phyloP scores from a whole-genome alignment of 495 filamentous ascomycete genomes.

The Tuber aestivum region DNA sequence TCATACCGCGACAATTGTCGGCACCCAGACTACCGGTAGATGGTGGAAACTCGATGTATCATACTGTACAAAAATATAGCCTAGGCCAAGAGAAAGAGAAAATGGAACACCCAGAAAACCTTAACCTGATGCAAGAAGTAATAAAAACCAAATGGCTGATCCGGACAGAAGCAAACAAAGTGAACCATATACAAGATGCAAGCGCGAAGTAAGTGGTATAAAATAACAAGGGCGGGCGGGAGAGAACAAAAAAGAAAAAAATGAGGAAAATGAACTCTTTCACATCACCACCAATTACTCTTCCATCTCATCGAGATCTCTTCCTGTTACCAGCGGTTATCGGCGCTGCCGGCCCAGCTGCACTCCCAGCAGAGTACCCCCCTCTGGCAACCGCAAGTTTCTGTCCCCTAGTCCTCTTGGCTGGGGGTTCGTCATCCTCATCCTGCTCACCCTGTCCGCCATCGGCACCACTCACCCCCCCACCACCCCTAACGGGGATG shows the following conservation, averaged over 20 bases:
- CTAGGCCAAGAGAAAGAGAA: not conserved
- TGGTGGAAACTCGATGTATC: not conserved
- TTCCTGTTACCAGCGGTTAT: constrained; percentile 15
- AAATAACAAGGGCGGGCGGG: constrained; percentile 5
- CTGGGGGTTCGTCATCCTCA: constrained; percentile 25
- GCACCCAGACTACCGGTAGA: not conserved
- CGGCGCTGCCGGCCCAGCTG: not conserved
- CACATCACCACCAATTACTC: not conserved
- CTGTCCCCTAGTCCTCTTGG: constrained; percentile 32
- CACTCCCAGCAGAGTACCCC: constrained; percentile 13
- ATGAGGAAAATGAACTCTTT: constrained; percentile 6
- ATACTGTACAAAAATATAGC: not conserved
- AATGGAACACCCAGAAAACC: constrained; percentile 5
- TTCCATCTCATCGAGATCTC: constrained; percentile 15
- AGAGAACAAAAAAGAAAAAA: constrained; percentile 1
- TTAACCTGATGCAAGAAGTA: constrained; percentile 18
- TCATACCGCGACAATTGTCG: not conserved
- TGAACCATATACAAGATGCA: constrained; percentile 7
- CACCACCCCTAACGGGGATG: constrained; percentile 15
- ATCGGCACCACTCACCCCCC: constrained; percentile 1
- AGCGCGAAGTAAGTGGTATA: constrained; percentile 3
- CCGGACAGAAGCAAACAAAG: constrained; percentile 1
- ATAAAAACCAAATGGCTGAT: constrained; percentile 12
- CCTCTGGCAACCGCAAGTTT: constrained; percentile 29
- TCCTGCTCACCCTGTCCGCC: constrained; percentile 4